Evolutionary conservation across 495 filamentous ascomycete species (phyloP).

Genomic region (Viridothelium virens): DNA sequence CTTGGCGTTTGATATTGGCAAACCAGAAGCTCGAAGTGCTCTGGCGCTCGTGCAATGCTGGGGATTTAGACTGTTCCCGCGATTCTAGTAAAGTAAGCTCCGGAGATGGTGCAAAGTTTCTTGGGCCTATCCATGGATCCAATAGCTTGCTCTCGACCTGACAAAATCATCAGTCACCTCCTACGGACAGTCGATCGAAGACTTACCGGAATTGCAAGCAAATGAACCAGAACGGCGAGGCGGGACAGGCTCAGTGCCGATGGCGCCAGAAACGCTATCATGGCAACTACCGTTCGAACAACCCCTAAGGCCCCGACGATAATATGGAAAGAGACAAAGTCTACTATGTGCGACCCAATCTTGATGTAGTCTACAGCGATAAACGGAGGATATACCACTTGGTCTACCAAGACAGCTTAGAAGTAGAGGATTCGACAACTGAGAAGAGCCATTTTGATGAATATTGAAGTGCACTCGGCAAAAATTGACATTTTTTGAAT

Average conservation of each 20-base stretch:
- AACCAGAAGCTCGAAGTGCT: slow-evolving; percentile 18
- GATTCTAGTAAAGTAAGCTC: neutral
- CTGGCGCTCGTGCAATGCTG: neutral
- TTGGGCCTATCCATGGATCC: neutral
- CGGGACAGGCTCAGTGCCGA: neutral
- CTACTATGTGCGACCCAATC: neutral
- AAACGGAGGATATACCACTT: no score
- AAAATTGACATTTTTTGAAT: no score
- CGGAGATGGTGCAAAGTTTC: neutral
- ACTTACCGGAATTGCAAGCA: neutral
- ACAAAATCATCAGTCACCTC: neutral
- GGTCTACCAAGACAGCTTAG: no score
- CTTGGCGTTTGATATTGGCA: slow-evolving; percentile 24
- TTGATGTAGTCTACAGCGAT: neutral
- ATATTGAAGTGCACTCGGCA: no score
- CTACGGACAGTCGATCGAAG: neutral
- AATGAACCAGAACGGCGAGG: neutral
- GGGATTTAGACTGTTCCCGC: neutral
- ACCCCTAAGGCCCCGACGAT: no score
- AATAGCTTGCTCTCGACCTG: neutral
- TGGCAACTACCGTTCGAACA: neutral
- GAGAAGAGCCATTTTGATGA: no score
- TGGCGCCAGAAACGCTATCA: neutral
- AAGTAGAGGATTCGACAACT: no score
- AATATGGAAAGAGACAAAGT: neutral